These are phyloP conservation scores for Rosa rugosa DNA, from an alignment of 306 rosid genomes.

Conservation along the genomic window DNA sequence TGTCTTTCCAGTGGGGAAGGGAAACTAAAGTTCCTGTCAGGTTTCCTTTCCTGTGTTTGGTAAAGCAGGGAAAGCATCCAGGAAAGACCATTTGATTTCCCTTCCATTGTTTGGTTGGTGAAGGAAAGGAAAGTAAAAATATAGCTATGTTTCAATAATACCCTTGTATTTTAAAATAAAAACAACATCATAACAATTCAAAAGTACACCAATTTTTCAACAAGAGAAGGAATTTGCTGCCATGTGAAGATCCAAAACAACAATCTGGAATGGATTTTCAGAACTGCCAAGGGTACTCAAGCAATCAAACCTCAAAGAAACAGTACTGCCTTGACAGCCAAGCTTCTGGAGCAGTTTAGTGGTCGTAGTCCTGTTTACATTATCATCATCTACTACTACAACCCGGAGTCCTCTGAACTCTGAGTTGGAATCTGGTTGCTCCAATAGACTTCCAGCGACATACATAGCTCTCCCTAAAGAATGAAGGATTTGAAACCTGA, in stretches of 20 bases:
- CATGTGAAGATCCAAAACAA: constrained; percentile 78
- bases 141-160: no score
- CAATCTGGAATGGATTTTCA: constrained; percentile 39
- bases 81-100: no score
- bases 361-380: constrained; percentile 65
- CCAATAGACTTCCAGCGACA: constrained; percentile 27
- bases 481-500: constrained; percentile 53
- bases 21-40: no score
- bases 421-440: constrained; percentile 40
- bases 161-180: no score
- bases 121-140: no score
- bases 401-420: constrained; percentile 60
- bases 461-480: constrained; percentile 38
- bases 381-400: constrained; percentile 65
- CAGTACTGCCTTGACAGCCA: constrained; percentile 66
- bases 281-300: constrained; percentile 42
- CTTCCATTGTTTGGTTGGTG: no score
- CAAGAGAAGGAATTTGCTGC: no score
- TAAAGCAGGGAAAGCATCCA: no score
- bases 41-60: no score
- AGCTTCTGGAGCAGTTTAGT: constrained; percentile 81
- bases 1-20: no score
- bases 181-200: no score
- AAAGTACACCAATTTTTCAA: no score
- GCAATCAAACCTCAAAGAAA: constrained; percentile 74